Evolutionary conservation across 768 basidiomycete species (phyloP).

Genomic region (Mrakia gelida): DNA sequence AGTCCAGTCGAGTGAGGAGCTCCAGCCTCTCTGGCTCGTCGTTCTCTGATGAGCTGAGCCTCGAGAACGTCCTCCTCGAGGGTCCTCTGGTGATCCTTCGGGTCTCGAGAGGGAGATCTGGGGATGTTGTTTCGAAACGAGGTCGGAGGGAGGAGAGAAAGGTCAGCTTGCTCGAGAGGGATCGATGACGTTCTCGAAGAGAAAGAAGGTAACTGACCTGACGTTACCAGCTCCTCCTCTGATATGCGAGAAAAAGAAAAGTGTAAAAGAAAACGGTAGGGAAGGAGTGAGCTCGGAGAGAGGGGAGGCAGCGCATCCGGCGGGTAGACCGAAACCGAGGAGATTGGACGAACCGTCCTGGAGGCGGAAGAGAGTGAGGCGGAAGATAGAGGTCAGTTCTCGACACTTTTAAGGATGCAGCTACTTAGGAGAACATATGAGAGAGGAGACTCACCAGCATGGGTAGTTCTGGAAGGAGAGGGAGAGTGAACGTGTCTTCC

Average conservation of each 20-base stretch:
- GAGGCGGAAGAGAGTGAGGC: not conserved
- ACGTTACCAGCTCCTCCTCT: slow-evolving; percentile 26
- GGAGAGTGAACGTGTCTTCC: not conserved
- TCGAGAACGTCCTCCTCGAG: slow-evolving; percentile 27
- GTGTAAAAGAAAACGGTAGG: not conserved
- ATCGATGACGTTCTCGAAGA: not conserved
- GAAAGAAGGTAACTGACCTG: not conserved
- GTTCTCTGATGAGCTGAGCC: slow-evolving; percentile 26
- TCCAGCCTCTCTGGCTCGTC: slow-evolving; percentile 19
- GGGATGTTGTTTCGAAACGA: not conserved
- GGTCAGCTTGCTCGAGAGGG: not conserved
- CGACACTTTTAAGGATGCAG: not conserved
- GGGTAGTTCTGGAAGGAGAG: not conserved
- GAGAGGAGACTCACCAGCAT: not conserved
- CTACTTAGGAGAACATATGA: not conserved
- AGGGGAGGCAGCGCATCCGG: not conserved
- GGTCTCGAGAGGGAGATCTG: slow-evolving; percentile 31
- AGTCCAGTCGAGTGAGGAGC: slow-evolving; percentile 16
- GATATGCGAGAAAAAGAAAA: not conserved
- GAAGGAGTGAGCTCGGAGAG: not conserved
- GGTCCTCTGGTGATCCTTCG: slow-evolving; percentile 10
- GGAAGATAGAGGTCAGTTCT: not conserved
- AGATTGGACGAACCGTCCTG: not conserved
- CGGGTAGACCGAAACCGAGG: not conserved
- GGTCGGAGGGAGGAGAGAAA: not conserved